Conservation (phyloP, 192 early-diverging fungal genomes). For the Thoreauomyces humboldtii region DNA sequence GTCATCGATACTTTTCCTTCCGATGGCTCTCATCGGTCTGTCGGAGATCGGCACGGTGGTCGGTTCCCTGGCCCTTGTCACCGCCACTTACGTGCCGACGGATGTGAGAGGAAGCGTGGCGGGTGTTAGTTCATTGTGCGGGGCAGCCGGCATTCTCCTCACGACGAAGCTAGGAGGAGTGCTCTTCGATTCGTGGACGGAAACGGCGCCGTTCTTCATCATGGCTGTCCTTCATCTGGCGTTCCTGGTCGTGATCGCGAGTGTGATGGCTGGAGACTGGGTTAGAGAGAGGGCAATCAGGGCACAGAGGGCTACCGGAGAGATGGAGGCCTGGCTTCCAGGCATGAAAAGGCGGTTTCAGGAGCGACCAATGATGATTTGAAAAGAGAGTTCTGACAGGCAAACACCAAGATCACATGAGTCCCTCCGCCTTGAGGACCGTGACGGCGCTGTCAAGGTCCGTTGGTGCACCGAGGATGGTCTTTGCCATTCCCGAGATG, state of each 20-base stretch:
- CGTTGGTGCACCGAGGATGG: conserved; percentile 13
- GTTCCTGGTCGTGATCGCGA: conserved; percentile 17
- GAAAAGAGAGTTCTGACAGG: too few relatives aligned
- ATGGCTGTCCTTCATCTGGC: conserved; percentile 32
- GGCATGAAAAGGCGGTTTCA: too few relatives aligned
- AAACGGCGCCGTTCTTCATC: conserved; percentile 45
- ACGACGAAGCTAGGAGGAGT: conserved; percentile 59
- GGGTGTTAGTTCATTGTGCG: conserved; percentile 59
- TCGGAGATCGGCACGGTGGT: conserved; percentile 71
- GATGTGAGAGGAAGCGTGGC: conserved; percentile 59
- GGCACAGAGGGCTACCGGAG: too few relatives aligned
- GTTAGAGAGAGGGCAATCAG: background rate
- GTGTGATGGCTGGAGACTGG: conserved; percentile 11
- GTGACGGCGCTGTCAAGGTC: background rate
- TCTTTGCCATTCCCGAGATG: conserved; percentile 22
- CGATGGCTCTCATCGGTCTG: conserved; percentile 46
- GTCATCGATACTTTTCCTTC: conserved; percentile 36
- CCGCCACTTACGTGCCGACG: conserved; percentile 42
- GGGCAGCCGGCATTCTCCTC: conserved; percentile 65
- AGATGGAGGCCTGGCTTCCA: too few relatives aligned
- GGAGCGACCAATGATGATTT: too few relatives aligned
- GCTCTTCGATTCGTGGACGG: conserved; percentile 49
- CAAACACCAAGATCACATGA: too few relatives aligned
- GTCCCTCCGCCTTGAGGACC: background rate
- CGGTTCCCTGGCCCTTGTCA: conserved; percentile 60